Conservation (phyloP, 345 rosid genomes). For the Punica granatum region DNA sequence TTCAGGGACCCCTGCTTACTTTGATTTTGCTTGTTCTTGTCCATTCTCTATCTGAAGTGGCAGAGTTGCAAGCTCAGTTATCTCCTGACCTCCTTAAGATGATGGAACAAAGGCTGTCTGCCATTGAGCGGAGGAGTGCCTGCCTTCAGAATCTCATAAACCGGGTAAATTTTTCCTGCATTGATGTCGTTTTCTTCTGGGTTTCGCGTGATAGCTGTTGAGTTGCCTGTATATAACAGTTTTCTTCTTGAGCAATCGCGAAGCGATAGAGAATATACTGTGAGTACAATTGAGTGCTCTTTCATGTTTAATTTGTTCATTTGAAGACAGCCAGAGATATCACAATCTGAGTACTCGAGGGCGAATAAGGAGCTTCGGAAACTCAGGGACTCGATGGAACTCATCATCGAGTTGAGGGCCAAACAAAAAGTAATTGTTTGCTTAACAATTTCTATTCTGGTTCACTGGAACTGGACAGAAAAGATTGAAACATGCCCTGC, state of each 20-base stretch:
- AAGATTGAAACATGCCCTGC: neutral
- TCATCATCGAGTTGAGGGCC: conserved; percentile 54
- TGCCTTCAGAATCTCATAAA: conserved; percentile 54
- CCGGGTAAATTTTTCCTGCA: conserved; percentile 31
- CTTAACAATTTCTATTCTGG: neutral
- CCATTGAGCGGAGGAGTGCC: conserved; percentile 56
- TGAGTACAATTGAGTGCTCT: conserved; percentile 6
- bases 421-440: conserved; percentile 55
- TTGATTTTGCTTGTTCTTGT: neutral
- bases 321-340: conserved; percentile 89
- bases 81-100: conserved; percentile 69
- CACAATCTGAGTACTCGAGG: conserved; percentile 59
- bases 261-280: neutral
- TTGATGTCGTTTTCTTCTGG: neutral
- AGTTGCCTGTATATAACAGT: neutral
- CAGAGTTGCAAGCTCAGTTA: conserved; percentile 48
- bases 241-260: neutral
- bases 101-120: conserved; percentile 66
- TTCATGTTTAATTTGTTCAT: conserved; percentile 12
- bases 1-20: neutral
- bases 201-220: neutral
- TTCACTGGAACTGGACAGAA: neutral
- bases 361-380: conserved; percentile 88
- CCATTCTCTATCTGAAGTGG: neutral
- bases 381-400: conserved; percentile 67